A percentile compares a stretch with the other conserved stretches of the same genome.
These are phyloP conservation scores for Kondoa subrosea DNA, from an alignment of 768 basidiomycete genomes.

Conservation along the genomic window DNA sequence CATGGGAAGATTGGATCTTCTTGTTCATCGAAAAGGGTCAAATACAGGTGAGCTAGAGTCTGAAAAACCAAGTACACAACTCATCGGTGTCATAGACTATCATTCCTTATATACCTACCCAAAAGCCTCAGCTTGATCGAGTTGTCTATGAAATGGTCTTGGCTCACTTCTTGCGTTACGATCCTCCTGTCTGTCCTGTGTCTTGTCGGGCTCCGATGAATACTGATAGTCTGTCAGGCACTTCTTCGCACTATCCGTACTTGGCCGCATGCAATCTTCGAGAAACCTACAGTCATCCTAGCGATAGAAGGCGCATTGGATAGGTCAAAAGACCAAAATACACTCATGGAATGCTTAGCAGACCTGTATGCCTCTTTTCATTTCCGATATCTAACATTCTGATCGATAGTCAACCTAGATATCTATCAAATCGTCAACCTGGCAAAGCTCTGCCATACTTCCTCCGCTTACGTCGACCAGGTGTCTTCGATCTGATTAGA, in stretches of 20 bases:
- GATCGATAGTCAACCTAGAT: constrained; percentile 38
- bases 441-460: constrained; percentile 85
- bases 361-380: constrained; percentile 54
- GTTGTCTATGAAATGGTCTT: constrained; percentile 91
- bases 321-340: constrained; percentile 35
- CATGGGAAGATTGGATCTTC: constrained; percentile 97
- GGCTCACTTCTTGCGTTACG: constrained; percentile 62
- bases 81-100: constrained; percentile 43
- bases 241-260: constrained; percentile 59
- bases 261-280: constrained; percentile 86
- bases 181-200: constrained; percentile 44
- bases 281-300: constrained; percentile 68
- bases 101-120: constrained; percentile 74
- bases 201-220: neutral
- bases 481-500: constrained; percentile 85
- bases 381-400: neutral
- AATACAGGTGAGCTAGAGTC: constrained; percentile 44
- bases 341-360: constrained; percentile 85
- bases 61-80: neutral
- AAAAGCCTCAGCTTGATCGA: constrained; percentile 58
- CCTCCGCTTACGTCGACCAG: constrained; percentile 63
- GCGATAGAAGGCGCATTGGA: constrained; percentile 72
- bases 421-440: constrained; percentile 71
- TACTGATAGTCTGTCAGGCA: constrained; percentile 37
- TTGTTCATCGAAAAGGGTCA: constrained; percentile 64